Evolutionary conservation across 176 grass and related monocot genomes (phyloP), one percentile per base, ranked within the genome.

Genomic region (Neostapfia colusana): DNA sequence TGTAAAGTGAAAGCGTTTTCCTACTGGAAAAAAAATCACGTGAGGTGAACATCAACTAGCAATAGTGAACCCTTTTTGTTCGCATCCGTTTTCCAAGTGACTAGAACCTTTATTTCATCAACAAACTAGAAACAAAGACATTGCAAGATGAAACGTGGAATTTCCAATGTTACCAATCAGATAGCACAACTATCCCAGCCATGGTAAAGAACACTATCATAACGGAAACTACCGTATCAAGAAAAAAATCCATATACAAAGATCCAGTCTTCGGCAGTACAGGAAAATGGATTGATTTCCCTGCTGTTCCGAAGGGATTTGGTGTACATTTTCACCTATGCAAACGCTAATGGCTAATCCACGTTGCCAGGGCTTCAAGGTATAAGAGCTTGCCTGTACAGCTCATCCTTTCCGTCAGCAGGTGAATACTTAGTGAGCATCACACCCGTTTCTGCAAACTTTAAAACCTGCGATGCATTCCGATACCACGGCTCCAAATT

Each of bases 381-480:
- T 17, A 92, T 69, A 72, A 98, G 86, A 80, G 91, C 91, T 89
- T 92, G 87, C 75, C 87, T 93, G 65, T 97, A 97, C 60, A 97
- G 49, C 45, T 60, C 43, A 61, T 84, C 87, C 59, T 98, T 94
- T 34, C 91, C 95, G 60, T 98, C 95, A 65, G 91, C 87, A 65
- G 94, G 90, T 54, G 87, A 82, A 63, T 92, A 85, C 27, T 82
- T 93, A 1, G 77, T 48, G 4, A 82, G 73, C 40, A 85, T 66
- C 31, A 42, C 73, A 49, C 84, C 26, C 1, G 59, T 84, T 60
- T 97, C 86, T 56, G 39, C 72, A 54, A 89, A 89, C 43, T 48
- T 86, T 68, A 97, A 90, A 38, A 93, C 91, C 65, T 78, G 54
- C 0, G 45, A 42, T 26, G 95, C 95, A 77, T 93, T 91, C 42